These are phyloP conservation scores for Rhizopus sp. DNA, from an alignment of 371 early-diverging fungal genomes.

Conservation along the genomic window DNA sequence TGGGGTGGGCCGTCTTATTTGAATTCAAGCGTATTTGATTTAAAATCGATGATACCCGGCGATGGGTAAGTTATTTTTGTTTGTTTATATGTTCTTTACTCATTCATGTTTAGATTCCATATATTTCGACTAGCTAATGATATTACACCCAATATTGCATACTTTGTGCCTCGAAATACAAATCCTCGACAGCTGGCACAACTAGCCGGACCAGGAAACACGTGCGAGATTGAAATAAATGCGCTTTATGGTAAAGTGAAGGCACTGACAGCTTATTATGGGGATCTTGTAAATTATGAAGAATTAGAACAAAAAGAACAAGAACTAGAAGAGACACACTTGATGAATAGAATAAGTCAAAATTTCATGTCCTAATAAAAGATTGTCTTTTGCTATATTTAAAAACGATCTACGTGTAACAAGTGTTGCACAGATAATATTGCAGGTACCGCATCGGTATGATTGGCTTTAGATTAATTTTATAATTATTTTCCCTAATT, in stretches of 20 bases:
- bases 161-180: conserved; percentile 85
- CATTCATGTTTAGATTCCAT: conserved; percentile 39
- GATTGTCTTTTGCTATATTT: not conserved
- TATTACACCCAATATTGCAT: conserved; percentile 77
- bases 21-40: conserved; percentile 55
- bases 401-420: not conserved
- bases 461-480: no score
- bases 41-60: conserved; percentile 73
- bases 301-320: conserved; percentile 16
- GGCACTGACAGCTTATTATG: conserved; percentile 73
- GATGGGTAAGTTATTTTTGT: conserved; percentile 65
- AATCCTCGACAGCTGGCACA: conserved; percentile 54
- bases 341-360: conserved; percentile 15
- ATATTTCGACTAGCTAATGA: conserved; percentile 64
- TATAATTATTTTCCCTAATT: no score
- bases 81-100: not conserved
- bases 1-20: conserved; percentile 83
- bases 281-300: conserved; percentile 51
- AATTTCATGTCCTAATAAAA: not conserved
- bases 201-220: conserved; percentile 53
- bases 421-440: no score
- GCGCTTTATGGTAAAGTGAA: conserved; percentile 62
- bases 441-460: no score
- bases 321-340: conserved; percentile 19
- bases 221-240: conserved; percentile 77